Evolutionary conservation across 73 alveolate genomes (phyloP), one percentile per base, ranked within the genome.

Genomic region (Paramecium bursaria): DNA sequence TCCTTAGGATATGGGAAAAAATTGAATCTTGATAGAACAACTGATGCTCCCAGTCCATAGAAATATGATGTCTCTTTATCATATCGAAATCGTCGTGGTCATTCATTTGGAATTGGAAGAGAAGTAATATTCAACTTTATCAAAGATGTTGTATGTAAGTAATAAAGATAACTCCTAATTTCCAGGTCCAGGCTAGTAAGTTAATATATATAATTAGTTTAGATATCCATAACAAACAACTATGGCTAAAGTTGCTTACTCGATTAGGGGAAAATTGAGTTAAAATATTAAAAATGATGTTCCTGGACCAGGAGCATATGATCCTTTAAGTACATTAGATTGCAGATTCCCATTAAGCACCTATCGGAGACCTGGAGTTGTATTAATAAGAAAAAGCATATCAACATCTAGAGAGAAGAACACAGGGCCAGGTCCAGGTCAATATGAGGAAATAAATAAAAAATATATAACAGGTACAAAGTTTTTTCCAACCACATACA

Each of bases 41-140:
- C 82, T 35, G 60, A 53, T 3, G 33, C 82, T 67, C 82, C 82
- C 33, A 14, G 44, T 11, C 44, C 33, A 25, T 67, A 67, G 22
- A 10, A 44, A 15, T 2, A 39, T 0, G 22, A 7, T 21, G 30
- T n/a, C 21, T 21, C 82, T n/a, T 25, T 31, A 21, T 31, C 82
- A 39, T 5, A 11, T 7, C 44, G 14, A 42, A 39, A 67, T 19
- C 19, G 50, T 21, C 19, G 44, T 21, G 29, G 49, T 7, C 11
- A 7, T 11, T 15, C 53, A 35, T 67, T 67, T 4, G 82, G 82
- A 2, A 2, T 67, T 1, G 82, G 82, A 29, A 67, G 82, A 67
- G 80, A 61, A 2, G 51, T 30, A 27, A 30, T n/a, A 14, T 61
- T 13, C 14, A 6, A 27, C 54, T 54, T 21, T 26, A 9, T 54